Percentiles rank a stretch among this genome's conserved stretches.
Conservation (phyloP, 169 alveolate genomes). For the Cryptosporidium meleagridis region DNA sequence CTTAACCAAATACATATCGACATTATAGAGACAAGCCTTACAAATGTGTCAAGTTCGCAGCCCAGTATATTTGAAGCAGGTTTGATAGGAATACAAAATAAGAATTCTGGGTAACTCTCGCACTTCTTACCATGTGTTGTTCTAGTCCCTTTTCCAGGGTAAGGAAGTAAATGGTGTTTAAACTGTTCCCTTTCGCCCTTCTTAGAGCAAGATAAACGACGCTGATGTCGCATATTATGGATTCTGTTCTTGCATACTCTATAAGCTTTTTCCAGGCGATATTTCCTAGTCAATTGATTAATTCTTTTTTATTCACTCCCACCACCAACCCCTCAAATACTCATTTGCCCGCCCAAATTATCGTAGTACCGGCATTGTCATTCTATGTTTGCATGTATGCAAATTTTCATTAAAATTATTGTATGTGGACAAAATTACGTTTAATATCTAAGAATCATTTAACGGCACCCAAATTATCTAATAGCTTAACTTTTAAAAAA, state of each 20-base stretch:
- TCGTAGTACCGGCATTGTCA: slow-evolving; percentile 12
- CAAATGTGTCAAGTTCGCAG: slow-evolving; percentile 58
- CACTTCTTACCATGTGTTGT: not conserved
- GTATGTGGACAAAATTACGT: not conserved
- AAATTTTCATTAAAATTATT: not conserved
- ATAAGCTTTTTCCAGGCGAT: not conserved
- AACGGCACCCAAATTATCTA: not conserved
- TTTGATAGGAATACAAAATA: slow-evolving; percentile 56
- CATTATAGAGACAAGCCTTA: not conserved
- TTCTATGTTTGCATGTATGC: not conserved
- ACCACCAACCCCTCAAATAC: not conserved
- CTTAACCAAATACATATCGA: slow-evolving; percentile 49
- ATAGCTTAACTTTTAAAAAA: not conserved
- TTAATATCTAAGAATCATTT: not conserved
- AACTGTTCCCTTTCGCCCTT: slow-evolving; percentile 55
- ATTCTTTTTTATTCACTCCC: not conserved
- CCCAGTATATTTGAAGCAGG: slow-evolving; percentile 57
- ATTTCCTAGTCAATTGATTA: not conserved
- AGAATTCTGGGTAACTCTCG: slow-evolving; percentile 47
- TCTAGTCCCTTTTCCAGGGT: slow-evolving; percentile 30
- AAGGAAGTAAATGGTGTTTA: slow-evolving; percentile 54
- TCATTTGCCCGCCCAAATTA: not conserved
- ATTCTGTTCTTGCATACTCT: slow-evolving; percentile 25
- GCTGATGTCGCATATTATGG: slow-evolving; percentile 70
- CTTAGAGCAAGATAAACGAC: slow-evolving; percentile 49